These are phyloP conservation scores for Eutrema yunnanense DNA, from an alignment of 345 rosid genomes.

Conservation along the genomic window DNA sequence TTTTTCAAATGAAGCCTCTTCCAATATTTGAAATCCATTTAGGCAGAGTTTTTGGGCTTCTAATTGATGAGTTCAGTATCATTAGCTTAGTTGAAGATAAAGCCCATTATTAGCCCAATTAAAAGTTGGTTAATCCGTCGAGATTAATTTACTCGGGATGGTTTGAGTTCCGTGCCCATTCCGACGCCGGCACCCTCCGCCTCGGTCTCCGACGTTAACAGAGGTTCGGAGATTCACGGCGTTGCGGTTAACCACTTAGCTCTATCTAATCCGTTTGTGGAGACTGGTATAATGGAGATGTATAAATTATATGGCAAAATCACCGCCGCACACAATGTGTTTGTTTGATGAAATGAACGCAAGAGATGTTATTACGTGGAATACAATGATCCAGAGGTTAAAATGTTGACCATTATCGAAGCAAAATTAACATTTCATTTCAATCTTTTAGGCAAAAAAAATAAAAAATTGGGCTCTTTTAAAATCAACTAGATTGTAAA, in stretches of 20 bases:
- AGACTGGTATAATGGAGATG: conserved; percentile 34
- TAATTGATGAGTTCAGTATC: background rate
- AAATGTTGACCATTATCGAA: background rate
- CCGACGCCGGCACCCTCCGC: too few relatives aligned
- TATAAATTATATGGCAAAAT: conserved; percentile 31
- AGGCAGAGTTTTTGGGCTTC: background rate
- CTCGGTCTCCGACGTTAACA: background rate
- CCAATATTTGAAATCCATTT: background rate
- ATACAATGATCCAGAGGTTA: background rate
- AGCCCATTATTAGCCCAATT: conserved; percentile 35
- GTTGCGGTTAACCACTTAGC: conserved; percentile 30
- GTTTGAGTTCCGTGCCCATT: background rate
- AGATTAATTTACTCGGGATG: background rate
- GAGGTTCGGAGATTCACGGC: conserved; percentile 36
- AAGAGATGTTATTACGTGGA: background rate
- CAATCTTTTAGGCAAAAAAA: too few relatives aligned
- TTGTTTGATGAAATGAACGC: background rate
- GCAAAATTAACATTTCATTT: background rate
- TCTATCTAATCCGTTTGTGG: conserved; percentile 40
- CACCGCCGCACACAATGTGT: background rate
- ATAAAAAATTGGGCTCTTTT: too few relatives aligned
- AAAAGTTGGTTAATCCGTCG: background rate
- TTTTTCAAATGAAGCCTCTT: background rate
- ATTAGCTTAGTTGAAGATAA: conserved; percentile 10
- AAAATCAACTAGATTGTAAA: too few relatives aligned